These are phyloP conservation scores for Sparassis latifolia DNA, from an alignment of 1,284 basidiomycete genomes.

Conservation along the genomic window DNA sequence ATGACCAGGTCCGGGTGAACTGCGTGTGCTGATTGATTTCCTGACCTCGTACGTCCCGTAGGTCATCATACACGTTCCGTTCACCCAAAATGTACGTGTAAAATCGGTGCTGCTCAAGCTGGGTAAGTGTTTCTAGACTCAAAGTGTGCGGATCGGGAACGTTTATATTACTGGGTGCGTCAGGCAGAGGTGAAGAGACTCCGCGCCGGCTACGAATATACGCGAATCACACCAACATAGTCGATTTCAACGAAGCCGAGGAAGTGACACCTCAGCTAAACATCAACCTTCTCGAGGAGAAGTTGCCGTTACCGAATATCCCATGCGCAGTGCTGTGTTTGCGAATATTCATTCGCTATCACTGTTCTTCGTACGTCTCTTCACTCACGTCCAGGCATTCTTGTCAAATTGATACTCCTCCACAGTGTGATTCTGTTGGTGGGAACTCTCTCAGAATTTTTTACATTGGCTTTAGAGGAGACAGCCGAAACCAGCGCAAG, in stretches of 20 bases:
- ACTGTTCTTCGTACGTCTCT: conserved; percentile 59
- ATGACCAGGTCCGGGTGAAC: conserved; percentile 58
- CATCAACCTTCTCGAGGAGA: conserved; percentile 64
- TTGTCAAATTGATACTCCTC: not conserved
- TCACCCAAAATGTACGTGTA: conserved; percentile 69
- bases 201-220: conserved; percentile 65
- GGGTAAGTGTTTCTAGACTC: conserved; percentile 36
- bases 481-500: conserved; percentile 48
- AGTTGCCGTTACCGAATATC: conserved; percentile 65
- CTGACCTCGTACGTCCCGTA: conserved; percentile 23
- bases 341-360: conserved; percentile 67
- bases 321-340: conserved; percentile 67
- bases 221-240: conserved; percentile 63
- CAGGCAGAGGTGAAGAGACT: conserved; percentile 65
- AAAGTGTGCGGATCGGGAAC: not conserved
- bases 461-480: conserved; percentile 79
- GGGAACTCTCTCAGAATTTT: conserved; percentile 61
- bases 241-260: conserved; percentile 72
- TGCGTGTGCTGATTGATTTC: not conserved
- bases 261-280: conserved; percentile 61
- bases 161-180: conserved; percentile 1
- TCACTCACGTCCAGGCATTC: not conserved
- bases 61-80: conserved; percentile 77
- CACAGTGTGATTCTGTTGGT: conserved; percentile 53
- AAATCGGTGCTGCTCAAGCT: conserved; percentile 68